These are phyloP conservation scores for Colletotrichum orchidophilum DNA, from an alignment of 2,329 filamentous ascomycete genomes.

Conservation along the genomic window DNA sequence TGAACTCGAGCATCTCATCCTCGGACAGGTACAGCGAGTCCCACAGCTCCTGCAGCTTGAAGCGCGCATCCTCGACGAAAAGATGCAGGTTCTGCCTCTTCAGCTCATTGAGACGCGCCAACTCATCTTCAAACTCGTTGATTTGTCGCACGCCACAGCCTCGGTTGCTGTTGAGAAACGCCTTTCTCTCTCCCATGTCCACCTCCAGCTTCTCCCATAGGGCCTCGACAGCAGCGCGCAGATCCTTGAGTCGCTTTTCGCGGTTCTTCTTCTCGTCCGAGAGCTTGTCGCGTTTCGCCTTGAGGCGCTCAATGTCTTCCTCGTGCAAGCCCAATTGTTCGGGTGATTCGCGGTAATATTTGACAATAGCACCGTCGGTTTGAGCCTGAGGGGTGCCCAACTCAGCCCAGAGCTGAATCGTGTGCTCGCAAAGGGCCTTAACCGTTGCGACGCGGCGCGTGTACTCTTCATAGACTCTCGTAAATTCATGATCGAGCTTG, in stretches of 20 bases:
- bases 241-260: slow-evolving; percentile 79
- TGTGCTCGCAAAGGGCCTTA: slow-evolving; percentile 79
- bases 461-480: slow-evolving; percentile 96
- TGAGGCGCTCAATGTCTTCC: slow-evolving; percentile 81
- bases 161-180: slow-evolving; percentile 86
- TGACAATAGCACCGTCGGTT: slow-evolving; percentile 86
- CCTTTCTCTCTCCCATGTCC: slow-evolving; percentile 83
- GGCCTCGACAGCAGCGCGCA: slow-evolving; percentile 80
- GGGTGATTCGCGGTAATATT: slow-evolving; percentile 88
- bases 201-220: slow-evolving; percentile 91
- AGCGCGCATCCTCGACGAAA: slow-evolving; percentile 94
- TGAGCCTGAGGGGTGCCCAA: slow-evolving; percentile 93
- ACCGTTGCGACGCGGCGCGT: slow-evolving; percentile 82
- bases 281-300: slow-evolving; percentile 81
- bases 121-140: slow-evolving; percentile 95
- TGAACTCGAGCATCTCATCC: slow-evolving; percentile 98
- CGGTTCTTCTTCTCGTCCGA: slow-evolving; percentile 88
- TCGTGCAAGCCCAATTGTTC: slow-evolving; percentile 94
- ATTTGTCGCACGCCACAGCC: slow-evolving; percentile 92
- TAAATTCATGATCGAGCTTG: slow-evolving; percentile 89
- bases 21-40: slow-evolving; percentile 93
- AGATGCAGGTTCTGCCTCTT: slow-evolving; percentile 95
- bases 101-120: slow-evolving; percentile 85
- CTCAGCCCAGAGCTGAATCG: slow-evolving; percentile 95
- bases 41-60: slow-evolving; percentile 93